Evolutionary conservation across 768 basidiomycete genomes (phyloP), one percentile per base, ranked within the genome.

Genomic region (Hypholoma fasciculare): DNA sequence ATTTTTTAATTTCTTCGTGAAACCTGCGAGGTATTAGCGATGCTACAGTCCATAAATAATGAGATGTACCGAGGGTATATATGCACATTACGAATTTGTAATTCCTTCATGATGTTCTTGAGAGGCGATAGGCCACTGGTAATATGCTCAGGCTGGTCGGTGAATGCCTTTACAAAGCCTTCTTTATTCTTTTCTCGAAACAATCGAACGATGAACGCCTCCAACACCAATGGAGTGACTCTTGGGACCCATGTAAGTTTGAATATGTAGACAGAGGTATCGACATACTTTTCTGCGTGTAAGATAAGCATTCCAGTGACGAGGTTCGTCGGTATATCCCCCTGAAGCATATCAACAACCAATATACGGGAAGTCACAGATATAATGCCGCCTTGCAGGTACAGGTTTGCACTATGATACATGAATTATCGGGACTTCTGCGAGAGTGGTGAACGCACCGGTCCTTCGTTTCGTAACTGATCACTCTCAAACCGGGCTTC

Each of bases 151-250:
- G 96, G 95, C 65, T 98, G 91, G 71, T 98, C 97, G 2, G 94
- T 93, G 68, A 99, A 97, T 0, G 94, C 97, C 72, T 99, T 98
- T 62, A 98, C 77, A 71, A 98, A 99, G 1, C 96, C 96, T 2
- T 78, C 79, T 69, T 82, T 84, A 75, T 98, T 99, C 75, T 89
- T 86, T 72, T 97, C 89, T 42, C 96, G 84, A 69, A 89, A 98
- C 2, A 97, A 76, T 2, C 96, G 86, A 49, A 95, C 89, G 38
- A 98, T 92, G 74, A 98, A 99, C 0, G 95, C 93, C 69, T 98
- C 96, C 48, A 89, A 77, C 23, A 87, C 90, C 1, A 94, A 80
- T 2, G 92, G 83, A 0, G 90, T 92, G 11, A 96, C 90, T 69
- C 96, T 95, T 26, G 5, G 36, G 13, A 12, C 38, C 36, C 27